Base-by-base conservation (phyloP, 208 protist genomes). In the Polymyxa betae region DNA sequence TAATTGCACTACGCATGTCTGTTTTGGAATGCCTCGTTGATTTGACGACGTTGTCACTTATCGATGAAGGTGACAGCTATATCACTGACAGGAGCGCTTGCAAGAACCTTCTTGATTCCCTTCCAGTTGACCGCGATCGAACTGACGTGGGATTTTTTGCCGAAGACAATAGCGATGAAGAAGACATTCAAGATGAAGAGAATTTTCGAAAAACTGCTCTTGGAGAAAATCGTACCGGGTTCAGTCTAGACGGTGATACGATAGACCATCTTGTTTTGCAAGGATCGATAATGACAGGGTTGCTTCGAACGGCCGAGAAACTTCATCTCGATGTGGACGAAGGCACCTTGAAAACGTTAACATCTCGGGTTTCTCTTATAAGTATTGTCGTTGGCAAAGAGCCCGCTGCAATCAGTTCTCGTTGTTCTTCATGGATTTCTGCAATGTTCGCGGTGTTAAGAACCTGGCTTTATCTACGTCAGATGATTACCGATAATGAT, bases 1-100 rank as follows among this genome's bases (percentile, higher is more conserved):
- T 82, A 43, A 82, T 82, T 43, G 72, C 35, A 38, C 72, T 82
- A 38, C 72, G 72, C n/a, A n/a, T 82, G 35, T 40, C 72, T n/a
- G 5, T 82, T 20, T 43, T 82, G 72, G 72, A 82, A 35, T 43
- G 72, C n/a, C n/a, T 82, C 5, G 5, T 35, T 82, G 72, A 82
- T 82, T n/a, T 82, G 16, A 20, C 35, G 35, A 82, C n/a, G 35
- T 35, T 82, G 5, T 82, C 72, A 5, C n/a, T 82, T 5, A 43
- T 82, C 16, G 40, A 35, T 20, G 72, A 35, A 35, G 16, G 35
- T 5, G n/a, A 40, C 72, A 82, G 35, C 72, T 24, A 60, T 24
- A 24, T 5, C 49, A n/a, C 5, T n/a, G 72, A 40, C n/a, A 40
- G 5, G 35, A n/a, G 16, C 12, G 5, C 72, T 5, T 82, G 72